phyloP scores from a whole-genome alignment of 148 eudicot genomes.

The Vaccinium darrowii region DNA sequence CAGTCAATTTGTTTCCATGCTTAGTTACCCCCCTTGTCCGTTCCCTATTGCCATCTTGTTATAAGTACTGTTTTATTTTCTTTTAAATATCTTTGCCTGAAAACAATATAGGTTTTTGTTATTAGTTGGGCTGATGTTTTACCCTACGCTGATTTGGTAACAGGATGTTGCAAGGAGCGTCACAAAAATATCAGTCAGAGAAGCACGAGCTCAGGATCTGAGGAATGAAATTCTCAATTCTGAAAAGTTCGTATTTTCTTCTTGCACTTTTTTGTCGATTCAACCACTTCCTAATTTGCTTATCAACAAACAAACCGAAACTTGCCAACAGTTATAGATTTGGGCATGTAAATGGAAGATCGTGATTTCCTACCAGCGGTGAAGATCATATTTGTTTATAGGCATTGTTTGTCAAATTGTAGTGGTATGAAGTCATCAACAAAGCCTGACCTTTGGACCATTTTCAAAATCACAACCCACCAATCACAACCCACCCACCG shows the following conservation, averaged over 20 bases:
- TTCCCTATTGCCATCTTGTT: not conserved
- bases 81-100: not conserved
- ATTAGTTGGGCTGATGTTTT: not conserved
- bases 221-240: slow-evolving; percentile 90
- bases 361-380: not conserved
- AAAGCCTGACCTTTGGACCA: not conserved
- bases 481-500: not conserved
- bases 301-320: not conserved
- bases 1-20: not conserved
- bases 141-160: slow-evolving; percentile 10
- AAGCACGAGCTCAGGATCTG: slow-evolving; percentile 90
- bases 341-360: not conserved
- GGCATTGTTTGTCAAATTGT: not conserved
- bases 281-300: not conserved
- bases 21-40: not conserved
- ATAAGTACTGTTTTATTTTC: not conserved
- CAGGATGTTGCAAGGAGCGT: slow-evolving; percentile 95
- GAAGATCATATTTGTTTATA: not conserved
- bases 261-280: not conserved
- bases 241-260: slow-evolving; percentile 56
- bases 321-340: not conserved
- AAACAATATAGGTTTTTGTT: not conserved
- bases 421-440: not conserved
- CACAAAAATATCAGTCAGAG: slow-evolving; percentile 79
- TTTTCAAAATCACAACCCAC: not conserved